These are phyloP conservation scores for Sphenostylis stenocarpa DNA, from an alignment of 306 rosid genomes.

Conservation along the genomic window DNA sequence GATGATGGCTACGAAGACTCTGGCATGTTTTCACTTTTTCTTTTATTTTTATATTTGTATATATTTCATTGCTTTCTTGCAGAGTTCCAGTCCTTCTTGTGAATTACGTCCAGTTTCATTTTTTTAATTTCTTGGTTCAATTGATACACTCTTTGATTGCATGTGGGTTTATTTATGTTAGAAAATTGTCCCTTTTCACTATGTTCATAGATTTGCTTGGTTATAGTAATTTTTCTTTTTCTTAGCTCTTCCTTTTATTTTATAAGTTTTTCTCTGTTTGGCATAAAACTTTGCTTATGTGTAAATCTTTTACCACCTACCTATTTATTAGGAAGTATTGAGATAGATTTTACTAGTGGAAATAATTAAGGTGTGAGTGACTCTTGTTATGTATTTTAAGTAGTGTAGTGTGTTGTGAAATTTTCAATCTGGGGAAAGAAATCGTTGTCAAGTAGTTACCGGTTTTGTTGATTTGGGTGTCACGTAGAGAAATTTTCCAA, in stretches of 20 bases:
- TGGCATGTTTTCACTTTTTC: slow-evolving; percentile 36
- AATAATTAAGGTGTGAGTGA: background rate
- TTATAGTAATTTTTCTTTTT: background rate
- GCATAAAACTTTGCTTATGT: background rate
- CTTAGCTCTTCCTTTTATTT: background rate
- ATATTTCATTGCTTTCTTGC: background rate
- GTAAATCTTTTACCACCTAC: background rate
- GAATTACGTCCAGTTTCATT: background rate
- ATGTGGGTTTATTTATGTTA: slow-evolving; percentile 21
- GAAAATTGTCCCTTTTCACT: background rate
- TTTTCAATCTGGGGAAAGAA: slow-evolving; percentile 22
- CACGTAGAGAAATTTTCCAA: background rate
- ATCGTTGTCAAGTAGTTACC: slow-evolving; percentile 18
- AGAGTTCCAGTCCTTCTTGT: slow-evolving; percentile 1
- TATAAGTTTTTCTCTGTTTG: background rate
- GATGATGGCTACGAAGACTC: slow-evolving; percentile 54
- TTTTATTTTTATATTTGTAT: background rate
- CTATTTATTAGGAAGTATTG: slow-evolving; percentile 16
- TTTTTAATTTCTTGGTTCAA: background rate
- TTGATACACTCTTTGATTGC: slow-evolving; percentile 2
- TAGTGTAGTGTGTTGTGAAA: background rate
- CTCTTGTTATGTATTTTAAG: slow-evolving; percentile 19
- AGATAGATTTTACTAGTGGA: background rate
- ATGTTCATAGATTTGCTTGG: slow-evolving; percentile 22
- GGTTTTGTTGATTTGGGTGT: slow-evolving; percentile 34